Percentiles rank a stretch among this genome's conserved stretches.
Conservation (phyloP, 768 basidiomycete genomes). For the Brasilioporus rufonigricans region DNA sequence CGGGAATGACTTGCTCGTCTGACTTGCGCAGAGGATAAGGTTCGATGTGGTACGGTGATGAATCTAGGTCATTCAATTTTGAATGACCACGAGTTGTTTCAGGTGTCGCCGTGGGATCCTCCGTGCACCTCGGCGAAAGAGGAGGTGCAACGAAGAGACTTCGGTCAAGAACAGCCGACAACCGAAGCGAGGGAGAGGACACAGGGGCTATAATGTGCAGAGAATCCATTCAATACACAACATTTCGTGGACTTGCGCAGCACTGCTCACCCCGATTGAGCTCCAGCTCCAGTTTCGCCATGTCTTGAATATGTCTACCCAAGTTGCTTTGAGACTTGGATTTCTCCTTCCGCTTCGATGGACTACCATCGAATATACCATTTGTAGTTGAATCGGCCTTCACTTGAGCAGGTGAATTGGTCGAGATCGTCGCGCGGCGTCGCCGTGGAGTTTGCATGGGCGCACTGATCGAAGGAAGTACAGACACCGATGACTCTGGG, state of each 20-base stretch:
- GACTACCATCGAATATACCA: slow-evolving; percentile 45
- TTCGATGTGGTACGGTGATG: slow-evolving; percentile 62
- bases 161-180: slow-evolving; percentile 68
- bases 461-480: slow-evolving; percentile 15
- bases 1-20: slow-evolving; percentile 35
- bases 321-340: slow-evolving; percentile 65
- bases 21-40: slow-evolving; percentile 56
- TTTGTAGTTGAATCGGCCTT: slow-evolving; percentile 20
- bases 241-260: not conserved
- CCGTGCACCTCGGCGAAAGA: slow-evolving; percentile 34
- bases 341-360: slow-evolving; percentile 65
- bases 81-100: slow-evolving; percentile 11
- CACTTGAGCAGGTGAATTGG: slow-evolving; percentile 52
- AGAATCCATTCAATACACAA: slow-evolving; percentile 2
- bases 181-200: slow-evolving; percentile 42
- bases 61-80: slow-evolving; percentile 46
- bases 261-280: slow-evolving; percentile 54
- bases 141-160: slow-evolving; percentile 64
- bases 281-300: slow-evolving; percentile 64
- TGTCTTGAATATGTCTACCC: slow-evolving; percentile 63
- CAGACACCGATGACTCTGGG: slow-evolving; percentile 21
- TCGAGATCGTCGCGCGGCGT: slow-evolving; percentile 66
- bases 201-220: slow-evolving; percentile 30
- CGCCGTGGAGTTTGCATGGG: slow-evolving; percentile 35
- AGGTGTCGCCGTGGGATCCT: slow-evolving; percentile 34